Base-by-base conservation (phyloP, 495 filamentous ascomycete species). In the Xylona heveae region DNA sequence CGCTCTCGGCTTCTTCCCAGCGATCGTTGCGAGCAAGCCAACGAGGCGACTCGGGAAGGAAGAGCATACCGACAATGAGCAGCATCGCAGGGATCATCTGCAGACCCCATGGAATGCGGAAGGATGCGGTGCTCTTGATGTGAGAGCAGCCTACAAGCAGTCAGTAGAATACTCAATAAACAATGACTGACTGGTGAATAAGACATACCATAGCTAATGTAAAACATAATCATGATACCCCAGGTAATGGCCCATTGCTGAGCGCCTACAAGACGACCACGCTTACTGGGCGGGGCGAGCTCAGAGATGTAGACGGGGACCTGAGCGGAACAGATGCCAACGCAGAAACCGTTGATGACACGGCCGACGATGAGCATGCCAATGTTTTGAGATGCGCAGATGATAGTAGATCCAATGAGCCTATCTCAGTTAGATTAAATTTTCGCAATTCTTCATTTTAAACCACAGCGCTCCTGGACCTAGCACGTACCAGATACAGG, bases 161-260 rank as follows among this genome's bases (percentile, higher is more conserved):
- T n/a, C n/a, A n/a, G n/a, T n/a, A n/a, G n/a, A n/a, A n/a, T n/a
- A n/a, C n/a, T n/a, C n/a, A n/a, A n/a, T n/a, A n/a, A n/a, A n/a
- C n/a, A n/a, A n/a, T n/a, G n/a, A n/a, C n/a, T n/a, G n/a, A n/a
- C n/a, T n/a, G 40, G 31, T 57, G 40, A 36, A 88, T 64, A 80
- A 16, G 66, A 68, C 49, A 62, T 73, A 9, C 78, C 81, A 34
- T 78, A 88, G 36, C 66, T 79, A 43, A 90, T 71, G 47, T 65
- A 59, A 58, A 73, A 82, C 76, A 83, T 80, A 47, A 82, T 80
- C 38, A 81, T 38, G 38, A 82, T 80, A 46, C 78, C 78, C 71
- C 72, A 78, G 33, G 71, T 78, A 39, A 82, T 78, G 27, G 76
- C 68, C 74, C 75, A 78, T 52, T 80, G 76, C 40, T 81, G 71